Percentiles rank a stretch among this genome's conserved stretches.
Conservation (phyloP, 805 yeast genomes). For the Suhomyces sp. region DNA sequence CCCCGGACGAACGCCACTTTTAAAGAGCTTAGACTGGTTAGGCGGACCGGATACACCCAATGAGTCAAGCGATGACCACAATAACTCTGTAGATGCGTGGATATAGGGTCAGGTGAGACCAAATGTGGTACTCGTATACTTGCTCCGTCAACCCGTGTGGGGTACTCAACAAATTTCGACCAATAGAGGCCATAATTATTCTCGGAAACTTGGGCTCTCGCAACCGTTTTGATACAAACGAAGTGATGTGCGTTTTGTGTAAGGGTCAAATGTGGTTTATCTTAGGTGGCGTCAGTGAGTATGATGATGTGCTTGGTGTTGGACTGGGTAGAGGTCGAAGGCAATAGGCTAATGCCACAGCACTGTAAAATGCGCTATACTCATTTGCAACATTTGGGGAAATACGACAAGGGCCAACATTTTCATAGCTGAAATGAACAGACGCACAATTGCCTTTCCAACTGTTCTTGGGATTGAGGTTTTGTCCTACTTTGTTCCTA, state of each 20-base stretch:
- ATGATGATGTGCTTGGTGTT: neutral
- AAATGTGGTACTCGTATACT: neutral
- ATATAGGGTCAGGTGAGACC: neutral
- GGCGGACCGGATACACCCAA: neutral
- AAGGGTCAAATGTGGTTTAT: neutral
- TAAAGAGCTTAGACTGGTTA: neutral
- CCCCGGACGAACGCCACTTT: neutral
- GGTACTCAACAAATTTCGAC: neutral
- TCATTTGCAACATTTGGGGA: neutral
- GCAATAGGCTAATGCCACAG: neutral
- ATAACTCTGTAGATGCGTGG: neutral
- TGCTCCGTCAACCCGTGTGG: neutral
- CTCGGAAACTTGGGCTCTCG: neutral
- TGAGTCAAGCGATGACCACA: neutral
- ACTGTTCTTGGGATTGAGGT: neutral
- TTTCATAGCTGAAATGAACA: neutral
- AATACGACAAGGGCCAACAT: neutral
- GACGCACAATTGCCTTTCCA: neutral
- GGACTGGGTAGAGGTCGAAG: neutral
- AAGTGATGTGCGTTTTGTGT: neutral
- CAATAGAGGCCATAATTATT: neutral
- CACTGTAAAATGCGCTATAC: neutral
- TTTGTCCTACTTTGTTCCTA: neutral
- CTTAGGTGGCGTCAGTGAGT: neutral
- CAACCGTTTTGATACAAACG: neutral